Evolutionary conservation across 2,329 filamentous ascomycete species (phyloP).

Genomic region (Xylariaceae sp.): DNA sequence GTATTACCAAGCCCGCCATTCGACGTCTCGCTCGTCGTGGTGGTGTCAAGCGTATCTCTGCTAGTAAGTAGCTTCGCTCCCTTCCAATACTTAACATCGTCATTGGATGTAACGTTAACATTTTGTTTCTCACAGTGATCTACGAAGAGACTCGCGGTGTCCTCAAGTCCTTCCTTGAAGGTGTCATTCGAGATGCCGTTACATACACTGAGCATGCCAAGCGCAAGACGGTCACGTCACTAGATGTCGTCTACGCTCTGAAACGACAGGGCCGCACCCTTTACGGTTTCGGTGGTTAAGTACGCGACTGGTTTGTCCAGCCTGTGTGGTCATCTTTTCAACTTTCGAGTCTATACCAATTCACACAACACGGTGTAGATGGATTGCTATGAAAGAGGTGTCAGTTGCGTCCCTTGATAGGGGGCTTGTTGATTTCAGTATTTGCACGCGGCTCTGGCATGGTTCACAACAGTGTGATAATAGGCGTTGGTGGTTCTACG

Average conservation of each 20-base stretch:
- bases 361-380: neutral
- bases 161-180: slow-evolving; percentile 83
- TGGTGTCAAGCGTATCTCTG: slow-evolving; percentile 99
- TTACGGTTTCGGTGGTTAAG: slow-evolving; percentile 72
- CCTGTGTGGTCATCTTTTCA: slow-evolving; percentile 9
- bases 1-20: slow-evolving; percentile 98
- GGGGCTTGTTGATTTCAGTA: slow-evolving; percentile 14
- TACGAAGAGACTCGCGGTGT: slow-evolving; percentile 85
- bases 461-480: slow-evolving; percentile 40
- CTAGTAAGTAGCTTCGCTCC: slow-evolving; percentile 64
- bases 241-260: slow-evolving; percentile 68
- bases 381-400: slow-evolving; percentile 7
- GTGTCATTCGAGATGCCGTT: slow-evolving; percentile 79
- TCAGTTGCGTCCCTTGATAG: slow-evolving; percentile 6
- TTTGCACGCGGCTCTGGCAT: slow-evolving; percentile 40
- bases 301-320: neutral
- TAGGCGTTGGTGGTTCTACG: slow-evolving; percentile 42
- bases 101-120: neutral
- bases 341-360: slow-evolving; percentile 14
- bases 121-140: slow-evolving; percentile 63
- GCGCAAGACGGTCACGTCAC: slow-evolving; percentile 74
- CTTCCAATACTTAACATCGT: slow-evolving; percentile 18
- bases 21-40: slow-evolving; percentile 98
- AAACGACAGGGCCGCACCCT: slow-evolving; percentile 72
- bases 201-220: slow-evolving; percentile 86